Evolutionary conservation across 805 yeast genomes (phyloP), one percentile per base, ranked within the genome.

Genomic region (Candida yuanshanica): DNA sequence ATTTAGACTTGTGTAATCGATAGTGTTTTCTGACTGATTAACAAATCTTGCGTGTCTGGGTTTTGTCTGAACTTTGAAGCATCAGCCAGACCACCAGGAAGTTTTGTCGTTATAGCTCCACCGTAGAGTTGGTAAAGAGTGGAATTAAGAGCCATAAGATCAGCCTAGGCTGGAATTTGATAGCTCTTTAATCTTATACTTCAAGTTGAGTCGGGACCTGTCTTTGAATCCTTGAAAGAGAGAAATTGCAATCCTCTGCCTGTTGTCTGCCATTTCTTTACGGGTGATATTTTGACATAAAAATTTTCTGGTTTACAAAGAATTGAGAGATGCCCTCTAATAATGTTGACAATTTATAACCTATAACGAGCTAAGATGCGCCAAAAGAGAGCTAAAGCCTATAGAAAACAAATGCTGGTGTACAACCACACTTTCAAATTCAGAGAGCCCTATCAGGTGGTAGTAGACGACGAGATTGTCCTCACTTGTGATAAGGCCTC

Each of bases 21-120:
- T 36, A 4, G 45, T 45, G 14, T 58, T 58, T 7, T 60, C 59
- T 7, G 66, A 51, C 12, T 61, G 53, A 38, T 71, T 72, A 4
- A 90, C 77, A 59, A 75, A 93, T 91, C 99, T 58, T 93, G 98
- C 1, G 89, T 80, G 55, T 93, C 97, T 0, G 99, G 98, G 4
- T 93, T 77, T 45, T 86, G 86, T 42, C 99, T 68, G 37, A 90
- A 58, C 27, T 68, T 60, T 1, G 95, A 83, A 1, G 89, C 96
- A 60, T 93, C 97, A 2, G 82, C 55, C 37, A 82, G 69, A 0
- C 74, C 75, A 1, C 50, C 43, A 0, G 96, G 95, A 5, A 89
- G 44, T 4, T 60, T 61, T 0, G 79, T 70, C 3, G 69, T 55
- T 16, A 89, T 72, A 1, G 95, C 93, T 1, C 97, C 98, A 1